These are phyloP conservation scores for Yamadazyma philogaea DNA, from an alignment of 805 yeast species.

Conservation along the genomic window DNA sequence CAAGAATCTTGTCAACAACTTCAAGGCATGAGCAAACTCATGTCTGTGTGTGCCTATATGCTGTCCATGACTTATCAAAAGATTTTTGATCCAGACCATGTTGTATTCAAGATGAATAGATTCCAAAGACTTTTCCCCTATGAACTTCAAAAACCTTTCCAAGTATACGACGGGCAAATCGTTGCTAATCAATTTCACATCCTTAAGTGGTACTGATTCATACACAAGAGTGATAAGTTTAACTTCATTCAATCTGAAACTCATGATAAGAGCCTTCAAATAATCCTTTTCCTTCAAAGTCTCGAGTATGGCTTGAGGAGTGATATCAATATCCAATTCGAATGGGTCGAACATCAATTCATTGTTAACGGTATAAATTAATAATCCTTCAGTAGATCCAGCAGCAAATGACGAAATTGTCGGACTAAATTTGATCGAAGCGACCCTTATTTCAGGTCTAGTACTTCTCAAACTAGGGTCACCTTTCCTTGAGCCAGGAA, in stretches of 20 bases:
- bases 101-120: slow-evolving; percentile 84
- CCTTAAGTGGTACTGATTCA: slow-evolving; percentile 68
- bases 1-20: slow-evolving; percentile 72
- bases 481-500: slow-evolving; percentile 83
- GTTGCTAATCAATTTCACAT: slow-evolving; percentile 62
- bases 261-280: slow-evolving; percentile 81
- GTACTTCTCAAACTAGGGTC: slow-evolving; percentile 74
- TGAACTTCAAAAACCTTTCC: slow-evolving; percentile 60
- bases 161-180: slow-evolving; percentile 78
- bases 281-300: slow-evolving; percentile 60
- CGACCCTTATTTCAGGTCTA: slow-evolving; percentile 81
- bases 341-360: slow-evolving; percentile 84
- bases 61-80: slow-evolving; percentile 73
- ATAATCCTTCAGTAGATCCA: slow-evolving; percentile 90
- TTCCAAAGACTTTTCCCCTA: slow-evolving; percentile 64
- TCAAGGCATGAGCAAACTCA: slow-evolving; percentile 59
- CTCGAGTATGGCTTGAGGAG: slow-evolving; percentile 71
- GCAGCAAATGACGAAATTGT: slow-evolving; percentile 89
- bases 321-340: slow-evolving; percentile 88
- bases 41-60: slow-evolving; percentile 62
- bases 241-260: slow-evolving; percentile 85
- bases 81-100: slow-evolving; percentile 71
- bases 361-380: slow-evolving; percentile 77
- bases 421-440: slow-evolving; percentile 80
- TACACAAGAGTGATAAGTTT: slow-evolving; percentile 69